Conservation (phyloP, 306 rosid genomes). For the Malus asiatica region DNA sequence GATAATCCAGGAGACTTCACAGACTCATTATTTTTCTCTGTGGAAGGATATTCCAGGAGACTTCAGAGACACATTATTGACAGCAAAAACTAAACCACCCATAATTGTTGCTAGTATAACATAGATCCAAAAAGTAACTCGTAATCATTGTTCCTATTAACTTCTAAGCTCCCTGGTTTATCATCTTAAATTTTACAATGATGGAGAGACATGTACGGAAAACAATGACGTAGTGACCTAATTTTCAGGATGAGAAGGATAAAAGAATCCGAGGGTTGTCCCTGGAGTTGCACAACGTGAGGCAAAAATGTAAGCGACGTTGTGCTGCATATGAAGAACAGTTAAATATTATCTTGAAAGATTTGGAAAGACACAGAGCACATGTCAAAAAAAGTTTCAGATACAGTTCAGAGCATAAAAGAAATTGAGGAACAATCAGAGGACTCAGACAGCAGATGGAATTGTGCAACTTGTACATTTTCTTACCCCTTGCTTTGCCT, state of each 20-base stretch:
- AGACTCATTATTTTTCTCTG: no score
- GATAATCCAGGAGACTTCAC: no score
- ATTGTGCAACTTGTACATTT: constrained; percentile 5
- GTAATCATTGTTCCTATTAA: background rate
- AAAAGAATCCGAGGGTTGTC: constrained; percentile 64
- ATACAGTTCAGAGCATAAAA: constrained; percentile 44
- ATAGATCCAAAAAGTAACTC: background rate
- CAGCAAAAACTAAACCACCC: background rate
- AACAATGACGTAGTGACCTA: background rate
- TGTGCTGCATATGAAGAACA: constrained; percentile 73
- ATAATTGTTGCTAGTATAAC: background rate
- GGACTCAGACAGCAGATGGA: constrained; percentile 34
- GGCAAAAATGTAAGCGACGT: constrained; percentile 55
- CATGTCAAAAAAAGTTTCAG: constrained; percentile 54
- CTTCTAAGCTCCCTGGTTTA: background rate
- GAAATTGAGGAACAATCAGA: constrained; percentile 46
- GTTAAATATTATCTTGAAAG: constrained; percentile 41
- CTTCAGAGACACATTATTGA: background rate
- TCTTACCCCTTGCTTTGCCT: background rate
- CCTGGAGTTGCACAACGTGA: constrained; percentile 55
- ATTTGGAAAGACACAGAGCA: constrained; percentile 58
- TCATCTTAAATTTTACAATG: background rate
- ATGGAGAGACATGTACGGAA: background rate
- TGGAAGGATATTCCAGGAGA: background rate
- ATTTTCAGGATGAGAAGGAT: constrained; percentile 61